phyloP scores from a whole-genome alignment of 768 basidiomycete genomes.

The Auricularia auricula-judae region DNA sequence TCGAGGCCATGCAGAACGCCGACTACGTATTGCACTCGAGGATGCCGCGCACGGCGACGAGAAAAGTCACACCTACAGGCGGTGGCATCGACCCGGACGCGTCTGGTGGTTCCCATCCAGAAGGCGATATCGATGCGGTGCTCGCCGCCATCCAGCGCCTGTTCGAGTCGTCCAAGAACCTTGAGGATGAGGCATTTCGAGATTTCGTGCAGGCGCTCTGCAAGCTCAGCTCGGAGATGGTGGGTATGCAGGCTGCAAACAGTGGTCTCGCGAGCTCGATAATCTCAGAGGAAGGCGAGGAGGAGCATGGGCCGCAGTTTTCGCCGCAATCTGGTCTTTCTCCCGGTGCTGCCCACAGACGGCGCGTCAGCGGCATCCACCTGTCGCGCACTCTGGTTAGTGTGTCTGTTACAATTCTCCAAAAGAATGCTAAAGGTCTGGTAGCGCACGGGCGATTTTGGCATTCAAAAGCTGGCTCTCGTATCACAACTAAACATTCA shows the following conservation, averaged over 20 bases:
- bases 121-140: constrained; percentile 67
- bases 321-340: neutral
- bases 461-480: constrained; percentile 75
- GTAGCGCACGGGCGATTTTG: constrained; percentile 86
- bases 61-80: constrained; percentile 3
- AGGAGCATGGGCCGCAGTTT: constrained; percentile 18
- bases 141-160: constrained; percentile 66
- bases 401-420: constrained; percentile 6
- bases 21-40: constrained; percentile 70
- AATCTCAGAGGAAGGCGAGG: constrained; percentile 12
- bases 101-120: constrained; percentile 16
- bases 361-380: constrained; percentile 82
- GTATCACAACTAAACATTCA: constrained; percentile 77
- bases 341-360: constrained; percentile 28
- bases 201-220: constrained; percentile 74
- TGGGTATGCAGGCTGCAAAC: constrained; percentile 66
- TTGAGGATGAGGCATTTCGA: constrained; percentile 75
- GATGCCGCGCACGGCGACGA: constrained; percentile 29
- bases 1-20: constrained; percentile 90
- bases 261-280: neutral
- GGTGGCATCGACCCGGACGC: constrained; percentile 46
- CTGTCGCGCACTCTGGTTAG: constrained; percentile 67
- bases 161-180: constrained; percentile 74
- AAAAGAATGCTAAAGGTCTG: neutral
- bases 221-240: constrained; percentile 84